Evolutionary conservation across 2,329 filamentous ascomycete genomes (phyloP).

Genomic region (Neophaeococcomyces aloes): DNA sequence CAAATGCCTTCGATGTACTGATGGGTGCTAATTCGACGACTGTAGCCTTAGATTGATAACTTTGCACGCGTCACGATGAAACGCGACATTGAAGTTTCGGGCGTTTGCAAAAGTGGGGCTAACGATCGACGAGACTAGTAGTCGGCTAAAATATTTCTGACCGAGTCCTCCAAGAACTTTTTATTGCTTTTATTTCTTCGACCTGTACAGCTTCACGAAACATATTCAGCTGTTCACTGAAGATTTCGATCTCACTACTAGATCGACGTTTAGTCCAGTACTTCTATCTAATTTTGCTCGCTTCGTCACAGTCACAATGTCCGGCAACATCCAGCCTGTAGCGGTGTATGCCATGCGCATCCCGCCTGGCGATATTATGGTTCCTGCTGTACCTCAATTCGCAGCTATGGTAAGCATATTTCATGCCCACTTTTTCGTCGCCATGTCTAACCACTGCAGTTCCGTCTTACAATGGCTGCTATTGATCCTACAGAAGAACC

Average conservation of each 20-base stretch:
- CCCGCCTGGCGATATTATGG: conserved; percentile 69
- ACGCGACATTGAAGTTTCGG: no score
- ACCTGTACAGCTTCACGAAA: not conserved
- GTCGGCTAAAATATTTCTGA: conserved; percentile 1
- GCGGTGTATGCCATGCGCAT: conserved; percentile 89
- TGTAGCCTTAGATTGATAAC: no score
- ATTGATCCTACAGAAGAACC: conserved; percentile 77
- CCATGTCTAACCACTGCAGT: conserved; percentile 42
- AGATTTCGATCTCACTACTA: no score
- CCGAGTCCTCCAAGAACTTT: conserved; percentile 4
- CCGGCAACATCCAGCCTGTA: conserved; percentile 45
- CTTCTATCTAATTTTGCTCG: not conserved
- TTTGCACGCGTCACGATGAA: no score
- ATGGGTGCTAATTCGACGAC: no score
- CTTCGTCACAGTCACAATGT: conserved; percentile 27
- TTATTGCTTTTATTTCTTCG: conserved; percentile 17
- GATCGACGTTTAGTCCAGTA: not conserved
- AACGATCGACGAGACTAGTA: not conserved
- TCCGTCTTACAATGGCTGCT: conserved; percentile 97
- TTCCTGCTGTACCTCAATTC: conserved; percentile 68
- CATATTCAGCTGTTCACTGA: not conserved
- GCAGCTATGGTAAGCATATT: conserved; percentile 66
- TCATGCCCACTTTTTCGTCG: conserved; percentile 1
- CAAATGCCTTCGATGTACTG: no score
- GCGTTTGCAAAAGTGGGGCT: conserved; percentile 3